Conservation (phyloP, 2,329 filamentous ascomycete species). For the Tolypocladium tropicale region DNA sequence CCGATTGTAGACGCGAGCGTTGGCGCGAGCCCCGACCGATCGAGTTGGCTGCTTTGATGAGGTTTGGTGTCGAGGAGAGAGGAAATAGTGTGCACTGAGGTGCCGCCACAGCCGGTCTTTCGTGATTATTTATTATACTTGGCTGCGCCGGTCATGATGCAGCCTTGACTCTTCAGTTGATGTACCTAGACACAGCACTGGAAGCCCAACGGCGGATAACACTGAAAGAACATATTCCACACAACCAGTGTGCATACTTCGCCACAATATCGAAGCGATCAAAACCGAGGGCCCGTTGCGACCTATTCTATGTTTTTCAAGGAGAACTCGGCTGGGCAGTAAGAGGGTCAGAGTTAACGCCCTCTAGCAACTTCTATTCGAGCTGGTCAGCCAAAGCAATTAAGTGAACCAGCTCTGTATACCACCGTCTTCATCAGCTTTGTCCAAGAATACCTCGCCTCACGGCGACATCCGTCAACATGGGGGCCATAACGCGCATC, state of each 20-base stretch:
- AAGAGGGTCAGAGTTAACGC: neutral
- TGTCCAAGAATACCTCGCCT: no score
- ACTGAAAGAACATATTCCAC: neutral
- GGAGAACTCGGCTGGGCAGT: no score
- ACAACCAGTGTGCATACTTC: neutral
- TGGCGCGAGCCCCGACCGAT: neutral
- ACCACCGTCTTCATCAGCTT: neutral
- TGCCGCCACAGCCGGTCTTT: neutral
- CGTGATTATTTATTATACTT: neutral
- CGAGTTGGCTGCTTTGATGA: neutral
- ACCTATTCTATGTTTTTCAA: neutral
- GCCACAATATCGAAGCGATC: neutral
- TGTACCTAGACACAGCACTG: no score
- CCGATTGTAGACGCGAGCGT: neutral
- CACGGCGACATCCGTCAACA: neutral
- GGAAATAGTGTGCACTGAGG: neutral
- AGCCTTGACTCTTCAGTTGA: no score
- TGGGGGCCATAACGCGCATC: constrained; percentile 19
- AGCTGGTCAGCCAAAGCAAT: neutral
- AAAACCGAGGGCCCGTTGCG: neutral
- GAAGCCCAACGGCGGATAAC: no score
- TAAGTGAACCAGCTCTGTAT: neutral
- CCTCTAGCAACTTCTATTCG: no score
- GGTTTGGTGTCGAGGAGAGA: neutral
- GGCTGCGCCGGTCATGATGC: no score